A percentile compares a stretch with the other conserved stretches of the same genome.
Evolutionary conservation across 176 grass and related monocot species (phyloP).

Genomic region (Rhipidocladum racemiflorum): DNA sequence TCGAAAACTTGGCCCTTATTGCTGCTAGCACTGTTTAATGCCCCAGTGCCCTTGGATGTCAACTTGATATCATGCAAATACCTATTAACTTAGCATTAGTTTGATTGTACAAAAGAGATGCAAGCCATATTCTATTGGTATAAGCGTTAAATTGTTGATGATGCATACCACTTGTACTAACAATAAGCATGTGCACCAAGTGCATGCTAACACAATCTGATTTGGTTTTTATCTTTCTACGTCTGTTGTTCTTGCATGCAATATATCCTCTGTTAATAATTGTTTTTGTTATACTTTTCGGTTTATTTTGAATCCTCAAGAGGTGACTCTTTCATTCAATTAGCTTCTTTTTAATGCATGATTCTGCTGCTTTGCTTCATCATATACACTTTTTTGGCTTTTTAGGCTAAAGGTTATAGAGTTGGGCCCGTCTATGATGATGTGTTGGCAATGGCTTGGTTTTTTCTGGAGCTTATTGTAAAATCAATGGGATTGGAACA

Average conservation of each 20-base stretch:
- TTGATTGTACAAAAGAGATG: neutral
- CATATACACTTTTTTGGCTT: constrained; percentile 26
- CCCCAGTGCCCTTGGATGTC: neutral
- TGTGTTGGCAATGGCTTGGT: constrained; percentile 99
- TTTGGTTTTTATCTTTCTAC: neutral
- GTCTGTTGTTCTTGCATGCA: constrained; percentile 3
- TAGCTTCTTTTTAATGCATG: constrained; percentile 25
- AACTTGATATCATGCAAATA: neutral
- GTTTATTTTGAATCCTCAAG: constrained; percentile 12
- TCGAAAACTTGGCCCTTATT: neutral
- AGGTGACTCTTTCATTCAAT: constrained; percentile 11
- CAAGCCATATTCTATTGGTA: neutral
- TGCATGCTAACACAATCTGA: neutral
- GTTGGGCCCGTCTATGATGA: constrained; percentile 99
- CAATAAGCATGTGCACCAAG: neutral
- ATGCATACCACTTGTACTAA: neutral
- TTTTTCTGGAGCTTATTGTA: constrained; percentile 98
- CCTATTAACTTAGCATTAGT: neutral
- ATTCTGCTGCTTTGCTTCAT: constrained; percentile 28
- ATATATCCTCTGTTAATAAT: neutral
- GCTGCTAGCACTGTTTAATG: constrained; percentile 9
- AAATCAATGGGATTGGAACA: constrained; percentile 99
- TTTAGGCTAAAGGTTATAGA: constrained; percentile 97
- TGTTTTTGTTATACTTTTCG: constrained; percentile 6
- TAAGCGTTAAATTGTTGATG: neutral